Conservation (phyloP, 805 yeast genomes). For the Myxozyma udenii region DNA sequence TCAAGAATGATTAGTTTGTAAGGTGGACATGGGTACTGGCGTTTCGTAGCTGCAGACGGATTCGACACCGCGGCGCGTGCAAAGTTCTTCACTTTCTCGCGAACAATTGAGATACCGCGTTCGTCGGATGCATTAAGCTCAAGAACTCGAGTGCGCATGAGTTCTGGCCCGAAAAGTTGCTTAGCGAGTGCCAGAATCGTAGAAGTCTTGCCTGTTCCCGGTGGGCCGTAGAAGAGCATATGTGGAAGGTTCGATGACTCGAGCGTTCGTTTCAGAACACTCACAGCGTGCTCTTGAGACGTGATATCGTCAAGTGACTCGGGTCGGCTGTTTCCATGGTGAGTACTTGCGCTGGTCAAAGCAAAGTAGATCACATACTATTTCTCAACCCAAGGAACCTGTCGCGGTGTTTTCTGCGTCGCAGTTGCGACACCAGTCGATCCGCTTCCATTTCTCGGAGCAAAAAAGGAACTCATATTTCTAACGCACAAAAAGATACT, state of each 20-base stretch:
- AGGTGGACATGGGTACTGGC: slow-evolving; percentile 91
- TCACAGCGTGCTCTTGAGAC: slow-evolving; percentile 87
- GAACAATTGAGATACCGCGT: slow-evolving; percentile 81
- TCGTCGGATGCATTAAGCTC: slow-evolving; percentile 90
- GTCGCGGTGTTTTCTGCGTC: slow-evolving; percentile 12
- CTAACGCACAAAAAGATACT: too few species aligned
- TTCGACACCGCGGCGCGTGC: slow-evolving; percentile 83
- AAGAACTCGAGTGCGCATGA: slow-evolving; percentile 66
- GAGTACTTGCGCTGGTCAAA: neutral
- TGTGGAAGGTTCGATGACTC: slow-evolving; percentile 66
- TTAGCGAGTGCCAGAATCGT: slow-evolving; percentile 80
- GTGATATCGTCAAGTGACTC: slow-evolving; percentile 79
- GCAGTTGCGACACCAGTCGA: neutral
- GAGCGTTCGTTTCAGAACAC: slow-evolving; percentile 73
- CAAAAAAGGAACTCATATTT: neutral
- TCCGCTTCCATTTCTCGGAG: neutral
- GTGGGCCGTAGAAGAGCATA: slow-evolving; percentile 89
- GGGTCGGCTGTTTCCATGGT: slow-evolving; percentile 58
- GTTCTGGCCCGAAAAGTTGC: slow-evolving; percentile 70
- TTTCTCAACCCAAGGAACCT: slow-evolving; percentile 86
- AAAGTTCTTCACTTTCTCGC: slow-evolving; percentile 80
- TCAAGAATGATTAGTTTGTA: slow-evolving; percentile 88
- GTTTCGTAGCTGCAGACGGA: slow-evolving; percentile 65
- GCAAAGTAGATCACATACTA: slow-evolving; percentile 43
- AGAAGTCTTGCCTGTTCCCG: slow-evolving; percentile 91